phyloP scores from a whole-genome alignment of 768 basidiomycete species.

The Tricholoma hemisulphureum region DNA sequence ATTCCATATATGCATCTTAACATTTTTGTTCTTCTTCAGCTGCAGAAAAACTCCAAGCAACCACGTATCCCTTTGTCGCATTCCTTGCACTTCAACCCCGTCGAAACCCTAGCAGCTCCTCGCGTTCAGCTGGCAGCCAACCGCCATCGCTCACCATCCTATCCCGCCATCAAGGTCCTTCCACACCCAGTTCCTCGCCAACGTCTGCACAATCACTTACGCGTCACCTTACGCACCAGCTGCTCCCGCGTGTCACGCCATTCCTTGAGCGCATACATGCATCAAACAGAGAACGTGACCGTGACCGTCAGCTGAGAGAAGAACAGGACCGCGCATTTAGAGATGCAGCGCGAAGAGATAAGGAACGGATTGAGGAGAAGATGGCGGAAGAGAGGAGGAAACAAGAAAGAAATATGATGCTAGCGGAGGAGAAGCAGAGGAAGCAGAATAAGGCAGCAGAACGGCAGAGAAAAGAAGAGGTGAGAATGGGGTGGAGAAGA shows the following conservation, averaged over 20 bases:
- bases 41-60: conserved; percentile 75
- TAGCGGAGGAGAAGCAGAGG: conserved; percentile 27
- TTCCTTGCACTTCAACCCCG: conserved; percentile 87
- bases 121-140: conserved; percentile 30
- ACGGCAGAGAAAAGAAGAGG: conserved; percentile 53
- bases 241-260: conserved; percentile 79
- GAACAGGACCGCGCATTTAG: conserved; percentile 82
- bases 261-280: conserved; percentile 65
- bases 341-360: conserved; percentile 62
- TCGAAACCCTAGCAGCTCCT: conserved; percentile 39
- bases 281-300: conserved; percentile 47
- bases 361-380: conserved; percentile 59
- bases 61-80: conserved; percentile 90
- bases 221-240: conserved; percentile 63
- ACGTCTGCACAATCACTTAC: conserved; percentile 66
- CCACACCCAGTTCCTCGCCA: conserved; percentile 36
- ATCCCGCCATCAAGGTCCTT: conserved; percentile 78
- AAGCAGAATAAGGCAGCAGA: conserved; percentile 35
- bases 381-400: conserved; percentile 42
- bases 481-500: conserved; percentile 36
- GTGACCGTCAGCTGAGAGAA: conserved; percentile 63
- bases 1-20: conserved; percentile 6
- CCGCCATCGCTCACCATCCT: conserved; percentile 71
- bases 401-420: conserved; percentile 34
- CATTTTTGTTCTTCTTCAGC: conserved; percentile 21